Conservation (phyloP, 768 basidiomycete genomes). For the Goffeauzyma gilvescens region DNA sequence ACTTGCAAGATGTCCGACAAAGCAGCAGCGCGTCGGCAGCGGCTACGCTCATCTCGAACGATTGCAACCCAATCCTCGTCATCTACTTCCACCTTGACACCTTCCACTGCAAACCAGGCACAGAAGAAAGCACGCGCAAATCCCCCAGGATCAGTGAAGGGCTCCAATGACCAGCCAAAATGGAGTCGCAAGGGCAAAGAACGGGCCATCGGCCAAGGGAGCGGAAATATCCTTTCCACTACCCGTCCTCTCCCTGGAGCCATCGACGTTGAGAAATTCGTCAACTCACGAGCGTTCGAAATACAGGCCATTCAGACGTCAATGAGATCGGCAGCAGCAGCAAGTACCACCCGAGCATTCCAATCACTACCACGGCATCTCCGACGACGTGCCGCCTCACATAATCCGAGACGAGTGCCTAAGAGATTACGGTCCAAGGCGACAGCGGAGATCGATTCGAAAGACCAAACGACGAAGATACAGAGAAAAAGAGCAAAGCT, state of each 20-base stretch:
- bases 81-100: no score
- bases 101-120: no score
- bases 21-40: no score
- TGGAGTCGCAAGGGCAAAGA: no score
- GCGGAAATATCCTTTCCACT: conserved; percentile 13
- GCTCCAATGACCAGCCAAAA: no score
- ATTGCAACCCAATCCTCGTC: no score
- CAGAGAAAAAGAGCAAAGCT: conserved; percentile 36
- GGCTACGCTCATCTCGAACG: no score
- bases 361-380: conserved; percentile 83
- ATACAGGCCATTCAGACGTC: conserved; percentile 74
- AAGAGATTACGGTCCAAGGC: conserved; percentile 64
- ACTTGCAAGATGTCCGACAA: no score
- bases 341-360: conserved; percentile 65
- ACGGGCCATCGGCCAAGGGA: conserved; percentile 1
- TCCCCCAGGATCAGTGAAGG: no score
- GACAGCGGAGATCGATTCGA: conserved; percentile 41
- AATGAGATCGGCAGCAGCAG: conserved; percentile 55
- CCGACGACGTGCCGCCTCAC: conserved; percentile 78
- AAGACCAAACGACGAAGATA: conserved; percentile 33
- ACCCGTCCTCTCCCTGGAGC: conserved; percentile 47
- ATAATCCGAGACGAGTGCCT: conserved; percentile 80
- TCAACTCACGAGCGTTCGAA: conserved; percentile 75
- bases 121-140: no score
- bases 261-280: conserved; percentile 74